A percentile compares a stretch with the other conserved stretches of the same genome.
phyloP scores from a whole-genome alignment of 192 early-diverging fungal genomes.

The Coemansia sp. region DNA sequence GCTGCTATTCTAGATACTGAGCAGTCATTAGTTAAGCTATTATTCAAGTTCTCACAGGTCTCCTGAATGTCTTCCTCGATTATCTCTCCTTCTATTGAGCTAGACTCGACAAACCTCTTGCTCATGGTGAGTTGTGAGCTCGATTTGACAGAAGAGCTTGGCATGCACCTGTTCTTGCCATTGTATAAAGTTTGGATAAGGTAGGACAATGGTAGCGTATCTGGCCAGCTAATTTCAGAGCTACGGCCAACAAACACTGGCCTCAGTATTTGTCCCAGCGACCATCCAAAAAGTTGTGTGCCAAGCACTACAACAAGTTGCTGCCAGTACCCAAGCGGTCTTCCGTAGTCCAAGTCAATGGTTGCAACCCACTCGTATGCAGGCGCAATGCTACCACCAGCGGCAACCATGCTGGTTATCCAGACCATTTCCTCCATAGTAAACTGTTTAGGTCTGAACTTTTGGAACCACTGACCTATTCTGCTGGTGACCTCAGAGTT shows the following conservation, averaged over 20 bases:
- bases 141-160: not conserved
- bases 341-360: conserved; percentile 41
- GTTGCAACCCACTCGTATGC: conserved; percentile 54
- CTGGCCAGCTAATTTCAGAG: conserved; percentile 39
- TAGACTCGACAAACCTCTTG: too few species aligned
- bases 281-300: conserved; percentile 52
- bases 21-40: not conserved
- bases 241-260: conserved; percentile 40
- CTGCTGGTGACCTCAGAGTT: not conserved
- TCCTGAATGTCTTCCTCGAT: not conserved
- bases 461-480: conserved; percentile 1
- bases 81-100: not conserved
- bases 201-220: conserved; percentile 38
- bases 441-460: conserved; percentile 10
- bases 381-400: conserved; percentile 49
- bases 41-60: not conserved
- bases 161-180: not conserved
- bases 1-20: conserved; percentile 5
- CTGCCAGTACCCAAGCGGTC: conserved; percentile 34
- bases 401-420: conserved; percentile 50
- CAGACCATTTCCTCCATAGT: conserved; percentile 44
- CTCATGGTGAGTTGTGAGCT: not conserved
- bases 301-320: conserved; percentile 35
- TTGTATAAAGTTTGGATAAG: conserved; percentile 44
- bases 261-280: conserved; percentile 39